Evolutionary conservation across 2,329 filamentous ascomycete genomes (phyloP).

Genomic region (Exophiala lecanii-corni): DNA sequence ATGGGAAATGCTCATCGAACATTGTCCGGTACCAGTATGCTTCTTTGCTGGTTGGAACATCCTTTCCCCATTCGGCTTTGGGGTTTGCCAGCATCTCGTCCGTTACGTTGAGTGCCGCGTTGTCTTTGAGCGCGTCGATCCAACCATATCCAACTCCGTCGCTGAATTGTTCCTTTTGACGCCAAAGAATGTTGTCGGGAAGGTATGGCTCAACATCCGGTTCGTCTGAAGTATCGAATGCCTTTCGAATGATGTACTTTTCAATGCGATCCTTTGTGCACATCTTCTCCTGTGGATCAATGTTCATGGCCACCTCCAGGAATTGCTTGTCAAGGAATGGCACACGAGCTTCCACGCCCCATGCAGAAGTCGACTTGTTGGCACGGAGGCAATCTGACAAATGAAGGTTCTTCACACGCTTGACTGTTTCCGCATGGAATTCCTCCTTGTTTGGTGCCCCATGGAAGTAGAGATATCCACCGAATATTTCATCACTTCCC

Average conservation of each 20-base stretch:
- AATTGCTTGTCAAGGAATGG: constrained; percentile 98
- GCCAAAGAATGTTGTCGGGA: constrained; percentile 93
- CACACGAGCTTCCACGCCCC: constrained; percentile 95
- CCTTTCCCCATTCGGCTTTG: constrained; percentile 89
- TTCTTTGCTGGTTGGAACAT: constrained; percentile 95
- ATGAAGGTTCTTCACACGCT: constrained; percentile 93
- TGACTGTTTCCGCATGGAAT: constrained; percentile 94
- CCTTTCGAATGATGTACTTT: constrained; percentile 97
- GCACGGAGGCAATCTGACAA: constrained; percentile 93
- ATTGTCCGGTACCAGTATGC: constrained; percentile 98
- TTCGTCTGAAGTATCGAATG: constrained; percentile 89
- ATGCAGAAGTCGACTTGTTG: constrained; percentile 98
- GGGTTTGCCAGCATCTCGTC: constrained; percentile 99
- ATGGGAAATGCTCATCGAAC: constrained; percentile 98
- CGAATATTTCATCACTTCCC: constrained; percentile 96
- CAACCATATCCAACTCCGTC: constrained; percentile 98
- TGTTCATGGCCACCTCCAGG: constrained; percentile 86
- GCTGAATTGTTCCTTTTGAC: constrained; percentile 99
- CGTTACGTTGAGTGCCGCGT: constrained; percentile 79
- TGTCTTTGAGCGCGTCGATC: constrained; percentile 97
- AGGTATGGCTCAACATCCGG: constrained; percentile 78
- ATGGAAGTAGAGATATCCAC: constrained; percentile 98
- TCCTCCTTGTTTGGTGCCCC: constrained; percentile 81
- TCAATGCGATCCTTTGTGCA: constrained; percentile 85
- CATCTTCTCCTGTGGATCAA: constrained; percentile 93